Evolutionary conservation across 768 basidiomycete genomes (phyloP).

Genomic region (Pulveroboletus sp.): DNA sequence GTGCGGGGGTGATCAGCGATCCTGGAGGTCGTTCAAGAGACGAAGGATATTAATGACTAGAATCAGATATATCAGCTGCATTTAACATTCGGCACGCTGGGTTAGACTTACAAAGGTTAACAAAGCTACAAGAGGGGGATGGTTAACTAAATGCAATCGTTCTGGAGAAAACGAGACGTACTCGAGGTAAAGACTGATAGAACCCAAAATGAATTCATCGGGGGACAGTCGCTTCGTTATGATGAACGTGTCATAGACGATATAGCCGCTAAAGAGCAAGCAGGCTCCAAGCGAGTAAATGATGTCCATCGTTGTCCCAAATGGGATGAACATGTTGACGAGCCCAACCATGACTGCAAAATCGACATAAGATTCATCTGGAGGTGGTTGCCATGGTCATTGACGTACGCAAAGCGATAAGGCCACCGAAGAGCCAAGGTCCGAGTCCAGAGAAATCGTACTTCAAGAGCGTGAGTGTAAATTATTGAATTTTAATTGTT

Average conservation of each 20-base stretch:
- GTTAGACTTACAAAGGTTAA: slow-evolving; percentile 73
- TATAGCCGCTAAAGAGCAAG: slow-evolving; percentile 84
- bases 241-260: slow-evolving; percentile 86
- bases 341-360: slow-evolving; percentile 70
- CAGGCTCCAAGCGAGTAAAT: slow-evolving; percentile 74
- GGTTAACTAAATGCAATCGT: slow-evolving; percentile 12
- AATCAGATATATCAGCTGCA: neutral
- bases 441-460: slow-evolving; percentile 94
- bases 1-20: slow-evolving; percentile 29
- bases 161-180: slow-evolving; percentile 36
- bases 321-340: slow-evolving; percentile 84
- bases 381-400: neutral
- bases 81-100: neutral
- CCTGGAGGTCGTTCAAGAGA: slow-evolving; percentile 57
- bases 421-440: slow-evolving; percentile 82
- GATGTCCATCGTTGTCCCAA: slow-evolving; percentile 75
- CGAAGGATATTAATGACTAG: slow-evolving; percentile 83
- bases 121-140: slow-evolving; percentile 49
- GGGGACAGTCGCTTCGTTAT: slow-evolving; percentile 87
- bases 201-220: slow-evolving; percentile 90
- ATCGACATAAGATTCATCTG: slow-evolving; percentile 1
- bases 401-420: slow-evolving; percentile 69
- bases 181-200: slow-evolving; percentile 94
- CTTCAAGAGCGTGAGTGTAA: slow-evolving; percentile 33
- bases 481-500: neutral